Base-by-base conservation (phyloP, 1,284 basidiomycete genomes). In the Paramarasmius palmivorus region DNA sequence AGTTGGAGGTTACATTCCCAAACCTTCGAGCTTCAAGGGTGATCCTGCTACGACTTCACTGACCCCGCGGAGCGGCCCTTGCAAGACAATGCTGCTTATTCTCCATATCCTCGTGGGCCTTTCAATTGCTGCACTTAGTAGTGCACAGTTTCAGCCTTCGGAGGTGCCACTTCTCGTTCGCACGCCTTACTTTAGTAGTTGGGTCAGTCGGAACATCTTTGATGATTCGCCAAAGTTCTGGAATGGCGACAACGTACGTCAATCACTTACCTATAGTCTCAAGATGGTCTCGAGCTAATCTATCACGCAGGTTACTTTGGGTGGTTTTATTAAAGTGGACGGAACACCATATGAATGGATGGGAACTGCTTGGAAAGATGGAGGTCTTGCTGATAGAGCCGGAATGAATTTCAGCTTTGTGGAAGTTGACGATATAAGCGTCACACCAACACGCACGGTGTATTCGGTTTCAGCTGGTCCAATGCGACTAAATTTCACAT, bases 401-500 rank as follows among this genome's bases (percentile, higher is more conserved):
- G n/a, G n/a, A n/a, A n/a, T n/a, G n/a, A n/a, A n/a, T n/a, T n/a
- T n/a, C n/a, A n/a, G n/a, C n/a, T n/a, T n/a, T n/a, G 29, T 12
- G 12, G 12, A 32, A 32, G 29, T 32, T 32, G 29, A 32, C 6
- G 29, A 12, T 12, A 32, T 32, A 6, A 32, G 19, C 19, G 19
- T 55, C 29, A 55, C 54, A 6, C 45, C 54, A 20, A 51, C 54
- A 20, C 49, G 37, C 20, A 68, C 63, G 7, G 64, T 67, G 3
- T 68, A 72, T 45, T 65, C 65, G 9, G 58, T 73, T 15, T 42
- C 65, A 5, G 73, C 74, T n/a, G 74, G 73, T 10, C 60, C 66
- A 17, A 62, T 77, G 39, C 53, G 61, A 17, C 58, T 77, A 10
- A 76, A 68, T 40, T 63, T 68, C n/a, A 73, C 71, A 3, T 74